Conservation (phyloP, 2,329 filamentous ascomycete genomes). For the Colletotrichum higginsianum region DNA sequence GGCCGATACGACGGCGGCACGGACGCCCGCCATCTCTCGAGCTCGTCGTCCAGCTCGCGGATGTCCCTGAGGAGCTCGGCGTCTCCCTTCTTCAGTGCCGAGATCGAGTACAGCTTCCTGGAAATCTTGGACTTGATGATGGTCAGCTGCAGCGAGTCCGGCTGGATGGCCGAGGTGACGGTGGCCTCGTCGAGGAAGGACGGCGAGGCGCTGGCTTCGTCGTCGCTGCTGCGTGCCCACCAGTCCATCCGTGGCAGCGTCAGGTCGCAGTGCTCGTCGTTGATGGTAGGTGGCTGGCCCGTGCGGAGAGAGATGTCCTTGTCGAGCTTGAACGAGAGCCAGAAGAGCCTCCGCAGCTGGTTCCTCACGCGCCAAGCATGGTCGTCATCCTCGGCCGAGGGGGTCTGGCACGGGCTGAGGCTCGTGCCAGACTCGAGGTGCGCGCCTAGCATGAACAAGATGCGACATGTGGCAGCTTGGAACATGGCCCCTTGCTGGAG, state of each 20-base stretch:
- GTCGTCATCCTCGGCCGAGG: slow-evolving; percentile 16
- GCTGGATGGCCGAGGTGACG: slow-evolving; percentile 52
- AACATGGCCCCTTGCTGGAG: slow-evolving; percentile 62
- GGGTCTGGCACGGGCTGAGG: slow-evolving; percentile 41
- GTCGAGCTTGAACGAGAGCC: slow-evolving; percentile 69
- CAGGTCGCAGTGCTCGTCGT: slow-evolving; percentile 67
- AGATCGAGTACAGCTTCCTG: slow-evolving; percentile 64
- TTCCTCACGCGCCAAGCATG: slow-evolving; percentile 47
- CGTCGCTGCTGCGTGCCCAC: slow-evolving; percentile 37
- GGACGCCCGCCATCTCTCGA: slow-evolving; percentile 68
- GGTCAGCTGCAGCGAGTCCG: slow-evolving; percentile 64
- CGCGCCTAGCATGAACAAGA: slow-evolving; percentile 64
- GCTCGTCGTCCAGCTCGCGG: slow-evolving; percentile 69
- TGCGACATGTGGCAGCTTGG: slow-evolving; percentile 61
- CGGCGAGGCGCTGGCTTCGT: slow-evolving; percentile 43
- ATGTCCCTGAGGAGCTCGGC: slow-evolving; percentile 69
- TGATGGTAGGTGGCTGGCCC: slow-evolving; percentile 65
- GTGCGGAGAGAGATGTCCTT: slow-evolving; percentile 70
- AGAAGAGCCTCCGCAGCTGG: slow-evolving; percentile 63
- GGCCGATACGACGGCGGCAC: slow-evolving; percentile 62
- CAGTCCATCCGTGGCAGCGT: slow-evolving; percentile 59
- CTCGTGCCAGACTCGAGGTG: slow-evolving; percentile 49
- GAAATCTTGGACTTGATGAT: slow-evolving; percentile 67
- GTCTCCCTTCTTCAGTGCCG: slow-evolving; percentile 64
- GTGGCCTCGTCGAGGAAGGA: slow-evolving; percentile 34